phyloP scores from a whole-genome alignment of 2,329 filamentous ascomycete genomes.

The Pseudogymnoascus sp. region DNA sequence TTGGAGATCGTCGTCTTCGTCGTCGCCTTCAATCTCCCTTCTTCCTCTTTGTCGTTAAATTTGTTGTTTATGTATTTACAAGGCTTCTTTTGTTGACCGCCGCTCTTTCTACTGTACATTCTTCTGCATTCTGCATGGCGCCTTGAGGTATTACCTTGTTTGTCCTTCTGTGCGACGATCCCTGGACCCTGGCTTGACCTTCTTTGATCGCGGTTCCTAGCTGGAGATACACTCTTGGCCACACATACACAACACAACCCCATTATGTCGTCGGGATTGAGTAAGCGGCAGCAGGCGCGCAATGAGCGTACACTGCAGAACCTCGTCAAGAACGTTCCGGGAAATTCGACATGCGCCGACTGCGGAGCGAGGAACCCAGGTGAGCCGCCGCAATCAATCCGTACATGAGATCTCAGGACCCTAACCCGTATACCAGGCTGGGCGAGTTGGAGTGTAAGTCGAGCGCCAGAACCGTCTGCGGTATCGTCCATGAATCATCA shows the following conservation, averaged over 20 bases:
- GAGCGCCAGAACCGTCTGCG: not conserved
- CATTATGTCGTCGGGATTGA: constrained; percentile 66
- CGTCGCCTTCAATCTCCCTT: constrained; percentile 4
- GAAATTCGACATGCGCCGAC: constrained; percentile 92
- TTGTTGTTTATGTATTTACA: constrained; percentile 9
- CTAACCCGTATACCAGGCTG: constrained; percentile 21
- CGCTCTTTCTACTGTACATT: constrained; percentile 8
- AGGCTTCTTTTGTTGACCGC: not conserved
- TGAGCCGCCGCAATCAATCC: constrained; percentile 33
- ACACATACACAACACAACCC: not conserved
- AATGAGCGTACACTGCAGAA: constrained; percentile 92
- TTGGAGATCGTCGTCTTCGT: not conserved
- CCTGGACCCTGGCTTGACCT: not conserved
- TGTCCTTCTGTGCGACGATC: constrained; percentile 8
- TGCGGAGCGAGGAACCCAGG: constrained; percentile 88
- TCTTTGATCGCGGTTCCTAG: not conserved
- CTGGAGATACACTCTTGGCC: not conserved
- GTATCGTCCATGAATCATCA: not conserved
- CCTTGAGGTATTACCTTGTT: constrained; percentile 7
- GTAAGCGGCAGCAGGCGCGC: constrained; percentile 95
- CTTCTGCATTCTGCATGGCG: constrained; percentile 6
- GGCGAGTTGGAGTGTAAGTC: constrained; percentile 32
- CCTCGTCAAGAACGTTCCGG: constrained; percentile 73
- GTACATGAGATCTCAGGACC: not conserved
- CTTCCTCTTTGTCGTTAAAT: not conserved